Evolutionary conservation across 345 rosid genomes (phyloP).

Genomic region (Carallia brachiata): DNA sequence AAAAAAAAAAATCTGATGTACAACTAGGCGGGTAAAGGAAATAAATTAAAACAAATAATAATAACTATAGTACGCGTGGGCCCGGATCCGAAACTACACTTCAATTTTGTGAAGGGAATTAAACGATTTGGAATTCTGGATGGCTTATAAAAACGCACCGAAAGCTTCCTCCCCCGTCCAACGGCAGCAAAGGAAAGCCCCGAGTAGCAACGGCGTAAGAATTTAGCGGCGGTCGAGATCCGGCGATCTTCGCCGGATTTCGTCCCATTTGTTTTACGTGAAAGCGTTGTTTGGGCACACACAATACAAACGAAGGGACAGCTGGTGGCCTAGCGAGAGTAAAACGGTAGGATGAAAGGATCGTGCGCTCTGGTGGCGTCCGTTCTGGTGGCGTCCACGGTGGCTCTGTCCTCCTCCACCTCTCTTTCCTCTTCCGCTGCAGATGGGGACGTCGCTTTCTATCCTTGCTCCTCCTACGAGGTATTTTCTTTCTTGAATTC

Average conservation of each 20-base stretch:
- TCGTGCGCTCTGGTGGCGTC: slow-evolving; percentile 37
- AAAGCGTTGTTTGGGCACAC: not conserved
- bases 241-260: slow-evolving; percentile 18
- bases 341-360: slow-evolving; percentile 13
- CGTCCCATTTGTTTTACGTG: not conserved
- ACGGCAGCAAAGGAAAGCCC: not conserved
- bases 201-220: not conserved
- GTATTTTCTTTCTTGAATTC: not conserved
- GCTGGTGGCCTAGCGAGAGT: not conserved
- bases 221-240: slow-evolving; percentile 18
- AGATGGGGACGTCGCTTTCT: slow-evolving; percentile 1
- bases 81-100: no score
- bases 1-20: no score
- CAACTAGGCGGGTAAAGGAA: no score
- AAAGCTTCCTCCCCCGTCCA: no score
- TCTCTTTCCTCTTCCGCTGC: slow-evolving; percentile 29
- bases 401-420: slow-evolving; percentile 44
- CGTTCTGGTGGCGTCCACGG: slow-evolving; percentile 48
- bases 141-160: no score
- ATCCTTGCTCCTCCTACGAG: not conserved
- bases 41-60: no score
- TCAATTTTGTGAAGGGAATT: no score
- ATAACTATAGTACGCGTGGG: no score
- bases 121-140: no score
- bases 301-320: no score